These are phyloP conservation scores for Linanthus parryae DNA, from an alignment of 148 eudicot species.

Conservation along the genomic window DNA sequence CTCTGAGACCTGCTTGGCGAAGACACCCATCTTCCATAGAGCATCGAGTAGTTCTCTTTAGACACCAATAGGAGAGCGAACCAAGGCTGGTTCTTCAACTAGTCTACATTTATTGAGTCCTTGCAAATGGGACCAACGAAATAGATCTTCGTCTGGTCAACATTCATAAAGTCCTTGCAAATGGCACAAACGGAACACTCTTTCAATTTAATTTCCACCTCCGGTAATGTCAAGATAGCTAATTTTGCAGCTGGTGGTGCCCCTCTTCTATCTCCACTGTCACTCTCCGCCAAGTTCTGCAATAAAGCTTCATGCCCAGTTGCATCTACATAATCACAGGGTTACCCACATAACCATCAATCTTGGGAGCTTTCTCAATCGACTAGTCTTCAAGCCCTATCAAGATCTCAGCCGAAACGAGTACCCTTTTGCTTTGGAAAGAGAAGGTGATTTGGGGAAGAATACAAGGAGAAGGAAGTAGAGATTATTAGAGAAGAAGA, in stretches of 20 bases:
- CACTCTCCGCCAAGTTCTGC: constrained; percentile 75
- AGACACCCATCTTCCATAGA: too few relatives aligned
- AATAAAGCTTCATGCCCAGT: constrained; percentile 77
- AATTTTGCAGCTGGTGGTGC: constrained; percentile 76
- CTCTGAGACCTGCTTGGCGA: too few relatives aligned
- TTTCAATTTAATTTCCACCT: constrained; percentile 26
- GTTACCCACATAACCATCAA: constrained; percentile 51
- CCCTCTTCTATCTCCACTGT: constrained; percentile 51
- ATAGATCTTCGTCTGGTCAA: too few relatives aligned
- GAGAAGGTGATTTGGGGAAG: too few relatives aligned
- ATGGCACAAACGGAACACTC: constrained; percentile 46
- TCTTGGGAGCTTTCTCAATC: constrained; percentile 42
- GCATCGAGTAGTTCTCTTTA: too few relatives aligned
- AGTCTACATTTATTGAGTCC: too few relatives aligned
- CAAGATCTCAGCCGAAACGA: constrained; percentile 81
- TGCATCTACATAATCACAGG: constrained; percentile 86
- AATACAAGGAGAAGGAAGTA: too few relatives aligned
- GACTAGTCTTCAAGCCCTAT: constrained; percentile 88
- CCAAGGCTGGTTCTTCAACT: too few relatives aligned
- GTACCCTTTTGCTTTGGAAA: constrained; percentile 52
- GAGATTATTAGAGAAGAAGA: too few relatives aligned
- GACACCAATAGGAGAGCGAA: too few relatives aligned
- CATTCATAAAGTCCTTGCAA: constrained; percentile 56
- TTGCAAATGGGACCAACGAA: too few relatives aligned
- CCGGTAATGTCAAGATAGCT: constrained; percentile 35